Evolutionary conservation across 192 early-diverging fungal genomes (phyloP), one percentile per base, ranked within the genome.

Genomic region (Diversispora eburnea): DNA sequence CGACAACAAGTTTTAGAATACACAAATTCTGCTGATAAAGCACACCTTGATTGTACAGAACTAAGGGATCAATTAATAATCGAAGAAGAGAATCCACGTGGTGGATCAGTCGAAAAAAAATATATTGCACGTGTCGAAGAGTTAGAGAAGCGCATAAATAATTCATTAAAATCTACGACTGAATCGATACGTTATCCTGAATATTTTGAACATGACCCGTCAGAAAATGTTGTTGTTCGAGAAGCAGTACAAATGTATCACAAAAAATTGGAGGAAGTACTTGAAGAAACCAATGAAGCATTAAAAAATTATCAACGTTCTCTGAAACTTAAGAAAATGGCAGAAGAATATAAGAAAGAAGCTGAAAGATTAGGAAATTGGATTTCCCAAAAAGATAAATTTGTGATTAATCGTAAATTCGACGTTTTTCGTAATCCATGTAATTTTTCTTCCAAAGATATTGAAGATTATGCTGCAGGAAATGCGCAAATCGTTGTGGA

Each of bases 1-100:
- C 70, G 74, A 13, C 43, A 82, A 66, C 58, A 61, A 20, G 59
- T 84, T 10, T 49, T 71, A 0, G 82, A 84, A 49, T 84, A 73
- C 45, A 42, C 41, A 5, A 5, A 25, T 6, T 17, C 42, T 10
- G 45, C 59, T 17, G 55, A 59, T 1, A 41, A 15, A 15, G 15
- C 45, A 39, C 57, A 60, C n/a, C 6, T 13, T 3, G 58, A 61
- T 15, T 57, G 59, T 5, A 10, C 47, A 39, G 8, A 20, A 7
- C 45, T 73, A 48, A 47, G n/a, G n/a, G 6, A 73, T 25, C 58
- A 73, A 22, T 73, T 73, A 39, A 62, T 73, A n/a, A 49, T 47
- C 3, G 71, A 73, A 62, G 71, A 73, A 73, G 39, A 56, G 0
- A 46, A 73, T 59, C 71, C 71, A 41, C 71, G 59, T 62, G 71